These are phyloP conservation scores for Exophiala mesophila DNA, from an alignment of 2,329 filamentous ascomycete species.

Conservation along the genomic window DNA sequence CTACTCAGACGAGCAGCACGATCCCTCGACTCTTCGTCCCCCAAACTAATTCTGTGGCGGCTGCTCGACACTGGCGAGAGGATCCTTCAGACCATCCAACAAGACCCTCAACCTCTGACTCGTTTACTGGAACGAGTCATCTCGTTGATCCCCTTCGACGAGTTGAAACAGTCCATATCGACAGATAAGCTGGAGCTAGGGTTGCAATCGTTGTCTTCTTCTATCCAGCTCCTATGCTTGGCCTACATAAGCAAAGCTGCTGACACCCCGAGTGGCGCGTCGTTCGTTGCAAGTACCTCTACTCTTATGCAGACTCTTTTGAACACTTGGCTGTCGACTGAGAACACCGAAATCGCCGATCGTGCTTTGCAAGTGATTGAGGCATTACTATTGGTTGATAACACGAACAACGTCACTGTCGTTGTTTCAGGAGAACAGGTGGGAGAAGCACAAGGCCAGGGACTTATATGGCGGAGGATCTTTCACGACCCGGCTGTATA, in stretches of 20 bases:
- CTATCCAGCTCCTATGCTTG: slow-evolving; percentile 54
- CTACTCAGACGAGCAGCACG: slow-evolving; percentile 24
- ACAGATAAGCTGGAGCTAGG: slow-evolving; percentile 52
- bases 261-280: slow-evolving; percentile 48
- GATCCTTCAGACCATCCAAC: slow-evolving; percentile 39
- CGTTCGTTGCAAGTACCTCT: slow-evolving; percentile 53
- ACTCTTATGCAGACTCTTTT: slow-evolving; percentile 52
- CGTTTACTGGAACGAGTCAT: slow-evolving; percentile 49
- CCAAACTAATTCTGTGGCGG: slow-evolving; percentile 20
- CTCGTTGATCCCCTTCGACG: slow-evolving; percentile 45
- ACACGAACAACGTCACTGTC: slow-evolving; percentile 30
- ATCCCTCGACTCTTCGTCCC: slow-evolving; percentile 20
- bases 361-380: slow-evolving; percentile 50
- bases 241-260: slow-evolving; percentile 54
- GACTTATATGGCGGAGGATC: slow-evolving; percentile 57
- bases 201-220: slow-evolving; percentile 45
- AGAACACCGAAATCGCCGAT: slow-evolving; percentile 52
- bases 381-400: slow-evolving; percentile 50
- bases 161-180: slow-evolving; percentile 45
- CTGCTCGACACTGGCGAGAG: slow-evolving; percentile 20
- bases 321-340: slow-evolving; percentile 54
- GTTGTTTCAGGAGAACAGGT: slow-evolving; percentile 22
- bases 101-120: slow-evolving; percentile 54
- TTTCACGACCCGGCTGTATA: slow-evolving; percentile 59
- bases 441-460: slow-evolving; percentile 41